Evolutionary conservation across 2,329 filamentous ascomycete genomes (phyloP).

Genomic region (Aspergillus texensis): DNA sequence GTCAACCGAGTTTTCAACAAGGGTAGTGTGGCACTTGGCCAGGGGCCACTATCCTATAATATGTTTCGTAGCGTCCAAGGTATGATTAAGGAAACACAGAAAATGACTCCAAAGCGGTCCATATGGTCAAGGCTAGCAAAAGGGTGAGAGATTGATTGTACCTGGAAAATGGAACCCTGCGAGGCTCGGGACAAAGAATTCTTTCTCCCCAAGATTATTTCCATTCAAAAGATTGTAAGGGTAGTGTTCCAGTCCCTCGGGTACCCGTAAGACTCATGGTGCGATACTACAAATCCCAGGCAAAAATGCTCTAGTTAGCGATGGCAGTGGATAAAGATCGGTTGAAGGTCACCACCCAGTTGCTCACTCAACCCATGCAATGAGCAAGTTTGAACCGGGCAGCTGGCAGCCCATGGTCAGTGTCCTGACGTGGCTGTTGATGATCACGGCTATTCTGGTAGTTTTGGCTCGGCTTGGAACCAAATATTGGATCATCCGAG

Average conservation of each 20-base stretch:
- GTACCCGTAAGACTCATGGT: neutral
- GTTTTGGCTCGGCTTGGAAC: slow-evolving; percentile 28
- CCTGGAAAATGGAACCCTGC: neutral
- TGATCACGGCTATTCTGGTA: slow-evolving; percentile 27
- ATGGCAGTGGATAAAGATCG: neutral
- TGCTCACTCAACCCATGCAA: neutral
- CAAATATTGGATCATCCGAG: slow-evolving; percentile 29
- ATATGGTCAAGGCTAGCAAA: neutral
- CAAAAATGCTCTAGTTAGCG: neutral
- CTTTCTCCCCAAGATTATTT: neutral
- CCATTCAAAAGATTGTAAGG: neutral
- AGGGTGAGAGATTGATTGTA: neutral
- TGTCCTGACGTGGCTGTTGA: slow-evolving; percentile 30
- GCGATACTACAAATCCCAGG: neutral
- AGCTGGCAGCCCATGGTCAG: slow-evolving; percentile 24
- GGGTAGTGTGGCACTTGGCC: neutral
- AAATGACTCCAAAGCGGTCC: neutral
- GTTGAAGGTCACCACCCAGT: neutral
- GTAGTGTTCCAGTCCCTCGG: neutral
- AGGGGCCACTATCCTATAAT: neutral
- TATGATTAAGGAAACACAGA: neutral
- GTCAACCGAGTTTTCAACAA: neutral
- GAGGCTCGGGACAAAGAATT: neutral
- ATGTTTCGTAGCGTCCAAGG: neutral
- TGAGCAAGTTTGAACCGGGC: neutral